Percentiles rank a stretch among this genome's conserved stretches.
Conservation (phyloP, 306 rosid genomes). For the Betula pendula region DNA sequence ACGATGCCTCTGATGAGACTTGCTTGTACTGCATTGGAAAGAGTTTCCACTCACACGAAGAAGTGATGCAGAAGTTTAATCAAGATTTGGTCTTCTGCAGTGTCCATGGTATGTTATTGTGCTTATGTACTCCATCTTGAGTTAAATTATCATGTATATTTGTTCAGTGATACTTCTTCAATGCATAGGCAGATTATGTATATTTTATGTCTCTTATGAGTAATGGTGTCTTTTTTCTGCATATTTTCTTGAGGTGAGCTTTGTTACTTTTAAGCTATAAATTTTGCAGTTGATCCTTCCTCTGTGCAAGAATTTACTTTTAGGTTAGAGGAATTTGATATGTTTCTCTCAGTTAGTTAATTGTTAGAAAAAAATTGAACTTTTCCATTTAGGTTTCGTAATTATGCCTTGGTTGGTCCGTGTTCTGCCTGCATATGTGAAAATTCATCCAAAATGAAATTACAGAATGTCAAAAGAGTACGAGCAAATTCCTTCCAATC, state of each 20-base stretch:
- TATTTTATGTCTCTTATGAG: background rate
- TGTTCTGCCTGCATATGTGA: background rate
- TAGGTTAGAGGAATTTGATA: background rate
- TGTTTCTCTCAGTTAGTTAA: background rate
- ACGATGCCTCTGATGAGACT: constrained; percentile 94
- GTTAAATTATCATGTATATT: background rate
- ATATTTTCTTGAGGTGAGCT: background rate
- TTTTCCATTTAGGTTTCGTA: background rate
- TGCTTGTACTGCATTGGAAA: constrained; percentile 91
- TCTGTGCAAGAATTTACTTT: background rate
- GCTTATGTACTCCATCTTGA: background rate
- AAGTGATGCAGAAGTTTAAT: constrained; percentile 72
- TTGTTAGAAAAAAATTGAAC: background rate
- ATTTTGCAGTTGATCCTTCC: background rate
- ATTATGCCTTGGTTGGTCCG: background rate
- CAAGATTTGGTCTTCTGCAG: constrained; percentile 81
- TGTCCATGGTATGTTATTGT: constrained; percentile 63
- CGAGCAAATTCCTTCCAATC: background rate
- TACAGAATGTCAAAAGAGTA: background rate
- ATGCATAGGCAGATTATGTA: background rate
- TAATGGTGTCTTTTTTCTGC: background rate
- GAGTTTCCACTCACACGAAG: constrained; percentile 91
- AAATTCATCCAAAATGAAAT: background rate
- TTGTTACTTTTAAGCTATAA: background rate
- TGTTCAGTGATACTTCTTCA: background rate